These are phyloP conservation scores for Cladophialophora yegresii DNA, from an alignment of 2,329 filamentous ascomycete genomes.

Conservation along the genomic window DNA sequence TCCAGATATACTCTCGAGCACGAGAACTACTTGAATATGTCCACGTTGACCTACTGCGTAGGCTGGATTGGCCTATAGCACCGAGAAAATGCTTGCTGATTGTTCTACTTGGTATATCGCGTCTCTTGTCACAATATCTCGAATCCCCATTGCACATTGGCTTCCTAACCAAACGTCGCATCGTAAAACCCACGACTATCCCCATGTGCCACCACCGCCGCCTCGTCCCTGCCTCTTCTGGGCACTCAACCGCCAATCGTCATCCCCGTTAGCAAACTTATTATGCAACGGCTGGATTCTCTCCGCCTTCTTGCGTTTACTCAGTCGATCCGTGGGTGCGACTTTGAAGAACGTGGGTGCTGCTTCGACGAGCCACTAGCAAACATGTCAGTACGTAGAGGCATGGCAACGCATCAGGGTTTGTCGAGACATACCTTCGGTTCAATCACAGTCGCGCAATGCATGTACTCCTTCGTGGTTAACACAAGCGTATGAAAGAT, in stretches of 20 bases:
- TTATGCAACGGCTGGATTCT: conserved; percentile 94
- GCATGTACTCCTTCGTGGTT: conserved; percentile 92
- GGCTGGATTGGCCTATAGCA: not conserved
- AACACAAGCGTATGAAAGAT: conserved; percentile 71
- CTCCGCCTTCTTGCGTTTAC: conserved; percentile 90
- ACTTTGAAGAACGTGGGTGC: conserved; percentile 99
- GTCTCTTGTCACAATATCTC: not conserved
- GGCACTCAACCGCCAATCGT: conserved; percentile 91
- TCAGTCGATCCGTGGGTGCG: conserved; percentile 79
- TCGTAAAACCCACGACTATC: conserved; percentile 37
- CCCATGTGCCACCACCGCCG: conserved; percentile 93
- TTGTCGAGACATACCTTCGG: conserved; percentile 61
- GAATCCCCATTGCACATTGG: not conserved
- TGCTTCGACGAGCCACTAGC: conserved; percentile 77
- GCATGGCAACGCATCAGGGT: not conserved
- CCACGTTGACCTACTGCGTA: not conserved
- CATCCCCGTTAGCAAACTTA: conserved; percentile 86
- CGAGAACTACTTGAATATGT: not conserved
- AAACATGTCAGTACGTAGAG: conserved; percentile 24
- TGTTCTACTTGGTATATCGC: not conserved
- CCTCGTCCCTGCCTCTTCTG: conserved; percentile 82
- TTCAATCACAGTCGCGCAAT: conserved; percentile 87
- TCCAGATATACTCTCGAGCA: not conserved
- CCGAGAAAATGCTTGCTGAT: not conserved
- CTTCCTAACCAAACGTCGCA: not conserved